Percentiles rank a stretch among this genome's conserved stretches.
Evolutionary conservation across 257 asterid species (phyloP).

Genomic region (Dorcoceras hygrometricum): DNA sequence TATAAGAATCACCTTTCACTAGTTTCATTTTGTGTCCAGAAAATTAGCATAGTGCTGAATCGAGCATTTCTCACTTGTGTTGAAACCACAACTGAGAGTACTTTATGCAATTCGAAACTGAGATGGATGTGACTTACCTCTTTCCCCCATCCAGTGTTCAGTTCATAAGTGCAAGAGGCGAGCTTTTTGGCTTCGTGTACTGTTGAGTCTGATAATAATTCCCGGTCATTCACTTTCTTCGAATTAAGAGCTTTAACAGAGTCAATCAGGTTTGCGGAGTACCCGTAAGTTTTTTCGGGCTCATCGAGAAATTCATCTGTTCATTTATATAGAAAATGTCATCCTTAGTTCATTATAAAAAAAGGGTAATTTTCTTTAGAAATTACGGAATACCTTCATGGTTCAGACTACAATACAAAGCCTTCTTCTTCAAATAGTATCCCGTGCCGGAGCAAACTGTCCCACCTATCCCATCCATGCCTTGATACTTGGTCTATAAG

Average conservation of each 20-base stretch:
- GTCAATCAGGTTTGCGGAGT: constrained; percentile 40
- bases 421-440: constrained; percentile 61
- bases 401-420: constrained; percentile 48
- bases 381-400: constrained; percentile 40
- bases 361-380: background rate
- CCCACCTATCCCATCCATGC: constrained; percentile 80
- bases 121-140: too few relatives aligned
- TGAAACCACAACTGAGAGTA: too few relatives aligned
- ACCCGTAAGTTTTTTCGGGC: constrained; percentile 49
- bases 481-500: constrained; percentile 72
- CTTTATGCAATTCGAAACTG: too few relatives aligned
- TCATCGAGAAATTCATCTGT: constrained; percentile 49
- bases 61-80: too few relatives aligned
- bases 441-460: constrained; percentile 70
- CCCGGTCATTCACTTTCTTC: constrained; percentile 13
- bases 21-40: background rate
- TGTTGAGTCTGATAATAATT: constrained; percentile 29
- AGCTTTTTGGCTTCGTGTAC: constrained; percentile 58
- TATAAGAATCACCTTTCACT: background rate
- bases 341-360: background rate
- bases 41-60: too few relatives aligned
- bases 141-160: constrained; percentile 75
- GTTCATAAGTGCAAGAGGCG: constrained; percentile 66
- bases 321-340: constrained; percentile 3
- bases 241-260: constrained; percentile 40